phyloP scores from a whole-genome alignment of 768 basidiomycete genomes.

The Galerina marginata region DNA sequence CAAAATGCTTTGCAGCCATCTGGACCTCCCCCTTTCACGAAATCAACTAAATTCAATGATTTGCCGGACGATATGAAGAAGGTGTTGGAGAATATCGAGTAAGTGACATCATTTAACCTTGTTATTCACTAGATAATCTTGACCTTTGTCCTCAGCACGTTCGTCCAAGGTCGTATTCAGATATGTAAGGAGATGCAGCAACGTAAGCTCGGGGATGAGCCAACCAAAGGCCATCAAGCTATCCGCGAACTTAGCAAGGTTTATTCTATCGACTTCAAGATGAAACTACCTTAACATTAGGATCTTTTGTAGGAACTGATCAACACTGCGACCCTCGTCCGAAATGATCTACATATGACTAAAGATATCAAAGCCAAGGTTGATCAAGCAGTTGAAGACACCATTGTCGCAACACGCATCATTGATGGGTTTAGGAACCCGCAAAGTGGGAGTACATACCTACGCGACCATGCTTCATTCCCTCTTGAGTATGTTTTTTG shows the following conservation, averaged over 20 bases:
- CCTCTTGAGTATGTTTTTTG: constrained; percentile 71
- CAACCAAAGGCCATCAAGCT: constrained; percentile 72
- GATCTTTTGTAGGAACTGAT: constrained; percentile 59
- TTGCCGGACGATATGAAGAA: constrained; percentile 72
- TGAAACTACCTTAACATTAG: too few species aligned
- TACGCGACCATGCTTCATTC: constrained; percentile 83
- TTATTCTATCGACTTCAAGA: neutral
- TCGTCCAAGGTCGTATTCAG: constrained; percentile 80
- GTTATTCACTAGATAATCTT: neutral
- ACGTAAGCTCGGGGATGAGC: constrained; percentile 76
- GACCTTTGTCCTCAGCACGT: constrained; percentile 46
- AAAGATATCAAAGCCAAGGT: constrained; percentile 76
- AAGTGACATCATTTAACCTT: constrained; percentile 24
- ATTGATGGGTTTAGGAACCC: constrained; percentile 81
- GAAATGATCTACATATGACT: constrained; percentile 68
- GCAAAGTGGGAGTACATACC: constrained; percentile 68
- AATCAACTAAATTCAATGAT: constrained; percentile 82
- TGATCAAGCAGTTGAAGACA: constrained; percentile 81
- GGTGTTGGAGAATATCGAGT: constrained; percentile 77
- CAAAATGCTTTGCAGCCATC: constrained; percentile 1
- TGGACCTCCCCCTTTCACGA: constrained; percentile 49
- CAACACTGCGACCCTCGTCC: constrained; percentile 63
- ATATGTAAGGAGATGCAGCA: constrained; percentile 82
- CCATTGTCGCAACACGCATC: constrained; percentile 75
- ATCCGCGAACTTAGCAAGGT: constrained; percentile 75